Evolutionary conservation across 1,139 yeast species (phyloP).

Genomic region (Kodamaea anthophila): DNA sequence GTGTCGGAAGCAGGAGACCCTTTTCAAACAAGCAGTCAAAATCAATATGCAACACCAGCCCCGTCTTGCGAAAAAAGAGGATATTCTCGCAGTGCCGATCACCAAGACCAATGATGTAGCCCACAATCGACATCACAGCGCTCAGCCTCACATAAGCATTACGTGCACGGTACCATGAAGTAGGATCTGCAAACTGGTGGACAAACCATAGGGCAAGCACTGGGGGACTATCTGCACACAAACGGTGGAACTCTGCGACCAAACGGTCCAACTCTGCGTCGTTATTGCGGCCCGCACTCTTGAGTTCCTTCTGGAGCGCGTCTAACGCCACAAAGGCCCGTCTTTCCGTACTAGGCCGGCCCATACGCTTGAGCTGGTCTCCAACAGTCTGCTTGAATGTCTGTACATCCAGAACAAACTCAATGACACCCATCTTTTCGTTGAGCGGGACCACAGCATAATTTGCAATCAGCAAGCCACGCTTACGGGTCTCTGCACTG

Average conservation of each 20-base stretch:
- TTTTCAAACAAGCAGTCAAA: conserved; percentile 94
- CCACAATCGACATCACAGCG: conserved; percentile 98
- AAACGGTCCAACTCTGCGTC: conserved; percentile 15
- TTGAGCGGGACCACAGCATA: conserved; percentile 88
- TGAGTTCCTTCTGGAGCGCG: conserved; percentile 36
- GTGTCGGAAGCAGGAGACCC: conserved; percentile 63
- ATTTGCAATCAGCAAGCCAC: conserved; percentile 67
- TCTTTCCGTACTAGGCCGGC: conserved; percentile 26
- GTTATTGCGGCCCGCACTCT: conserved; percentile 16
- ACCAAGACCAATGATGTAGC: conserved; percentile 85
- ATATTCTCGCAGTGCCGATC: conserved; percentile 96
- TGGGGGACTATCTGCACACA: conserved; percentile 52
- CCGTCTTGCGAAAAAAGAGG: conserved; percentile 64
- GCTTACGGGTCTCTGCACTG: conserved; percentile 66
- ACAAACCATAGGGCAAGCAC: conserved; percentile 83
- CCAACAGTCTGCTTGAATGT: conserved; percentile 68
- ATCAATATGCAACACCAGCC: conserved; percentile 87
- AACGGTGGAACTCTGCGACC: conserved; percentile 24
- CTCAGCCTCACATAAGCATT: conserved; percentile 69
- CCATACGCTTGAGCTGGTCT: conserved; percentile 38
- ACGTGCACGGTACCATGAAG: conserved; percentile 79
- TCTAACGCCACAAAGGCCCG: conserved; percentile 29
- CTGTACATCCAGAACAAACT: conserved; percentile 82
- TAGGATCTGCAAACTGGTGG: conserved; percentile 85
- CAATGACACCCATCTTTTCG: conserved; percentile 85